Base-by-base conservation (phyloP, 495 filamentous ascomycete genomes). In the Penicillium manginii region DNA sequence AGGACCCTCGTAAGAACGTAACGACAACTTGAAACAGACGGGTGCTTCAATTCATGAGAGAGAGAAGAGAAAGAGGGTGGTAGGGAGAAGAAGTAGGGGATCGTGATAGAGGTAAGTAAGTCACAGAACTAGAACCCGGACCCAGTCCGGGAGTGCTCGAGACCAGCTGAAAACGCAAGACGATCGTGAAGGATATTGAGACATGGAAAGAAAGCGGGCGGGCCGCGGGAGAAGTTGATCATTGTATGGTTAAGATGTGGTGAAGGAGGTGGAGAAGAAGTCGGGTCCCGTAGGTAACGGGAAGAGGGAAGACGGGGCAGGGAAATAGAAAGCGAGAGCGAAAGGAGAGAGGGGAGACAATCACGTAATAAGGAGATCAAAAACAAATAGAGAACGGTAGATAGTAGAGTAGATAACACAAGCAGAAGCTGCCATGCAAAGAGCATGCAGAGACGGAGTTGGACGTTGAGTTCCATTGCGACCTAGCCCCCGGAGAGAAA, bases 291-390 rank as follows among this genome's bases (percentile, higher is more conserved):
- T n/a, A n/a, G n/a, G n/a, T n/a, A n/a, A n/a, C n/a, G n/a, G n/a
- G n/a, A 39, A 11, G 2, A 39, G 15, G 15, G 6, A 39, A 29
- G 26, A 39, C 11, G 11, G 15, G 15, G 31, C 18, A 40, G 53
- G n/a, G 59, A 58, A 45, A 55, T 18, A 56, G 43, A 48, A 37
- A 55, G 29, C 18, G 33, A 40, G 9, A 35, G 50, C 15, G 35
- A 37, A 37, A 39, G 35, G 4, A 39, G 35, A 39, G 4, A 39
- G 15, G 15, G 15, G 15, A 39, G 35, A 12, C 12, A 39, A 39
- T n/a, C 35, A 39, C 15, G 15, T 14, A 39, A 14, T 10, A 50
- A 37, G 21, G 26, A 31, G 19, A 57, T 29, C 10, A 15, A 32
- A 52, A 55, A 21, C 19, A 33, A 40, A 42, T 54, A 55, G 47